Evolutionary conservation across 805 yeast genomes (phyloP).

Genomic region (Danielozyma ontarioensis): DNA sequence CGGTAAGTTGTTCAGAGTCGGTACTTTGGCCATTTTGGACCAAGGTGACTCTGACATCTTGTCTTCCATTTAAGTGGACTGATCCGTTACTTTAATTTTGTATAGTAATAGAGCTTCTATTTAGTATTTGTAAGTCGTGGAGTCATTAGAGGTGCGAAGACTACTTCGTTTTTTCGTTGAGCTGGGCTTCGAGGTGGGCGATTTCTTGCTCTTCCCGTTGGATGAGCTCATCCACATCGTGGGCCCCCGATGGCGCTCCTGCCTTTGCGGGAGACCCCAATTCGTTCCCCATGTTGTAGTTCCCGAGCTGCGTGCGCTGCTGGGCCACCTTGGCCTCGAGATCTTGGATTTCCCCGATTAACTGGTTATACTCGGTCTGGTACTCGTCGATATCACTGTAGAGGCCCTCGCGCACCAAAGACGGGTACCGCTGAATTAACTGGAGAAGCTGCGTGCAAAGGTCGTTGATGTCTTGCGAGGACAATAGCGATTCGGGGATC

Average conservation of each 20-base stretch:
- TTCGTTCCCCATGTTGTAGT: conserved; percentile 5
- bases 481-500: conserved; percentile 1
- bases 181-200: conserved; percentile 32
- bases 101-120: too few relatives aligned
- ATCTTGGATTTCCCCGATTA: conserved; percentile 35
- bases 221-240: conserved; percentile 37
- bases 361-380: conserved; percentile 30
- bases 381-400: conserved; percentile 30
- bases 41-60: conserved; percentile 99
- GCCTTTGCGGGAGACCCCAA: conserved; percentile 5
- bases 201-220: conserved; percentile 44
- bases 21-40: conserved; percentile 91
- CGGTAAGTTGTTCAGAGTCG: conserved; percentile 99
- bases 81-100: too few relatives aligned
- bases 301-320: conserved; percentile 35
- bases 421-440: conserved; percentile 23
- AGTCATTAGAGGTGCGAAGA: too few relatives aligned
- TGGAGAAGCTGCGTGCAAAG: conserved; percentile 39
- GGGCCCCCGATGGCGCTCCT: conserved; percentile 10
- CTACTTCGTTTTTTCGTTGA: conserved; percentile 16
- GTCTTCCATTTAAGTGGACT: conserved; percentile 42
- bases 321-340: conserved; percentile 39
- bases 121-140: too few relatives aligned
- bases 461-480: conserved; percentile 33
- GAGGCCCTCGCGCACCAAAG: conserved; percentile 9